Percentiles rank a stretch among this genome's conserved stretches.
Evolutionary conservation across 768 basidiomycete species (phyloP).

Genomic region (Pluteus cervinus): DNA sequence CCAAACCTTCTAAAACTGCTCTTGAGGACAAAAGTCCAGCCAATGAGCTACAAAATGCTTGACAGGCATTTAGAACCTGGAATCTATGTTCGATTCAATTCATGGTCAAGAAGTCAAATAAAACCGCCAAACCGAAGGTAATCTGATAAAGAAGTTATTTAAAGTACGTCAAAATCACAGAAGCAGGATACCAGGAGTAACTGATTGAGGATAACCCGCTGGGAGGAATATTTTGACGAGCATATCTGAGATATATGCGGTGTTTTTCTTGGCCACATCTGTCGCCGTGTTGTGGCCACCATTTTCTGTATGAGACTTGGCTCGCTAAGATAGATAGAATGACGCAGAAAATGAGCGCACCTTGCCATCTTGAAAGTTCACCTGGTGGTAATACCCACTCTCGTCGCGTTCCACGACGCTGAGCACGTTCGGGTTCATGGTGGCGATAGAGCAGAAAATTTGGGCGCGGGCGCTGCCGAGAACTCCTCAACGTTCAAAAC

Average conservation of each 20-base stretch:
- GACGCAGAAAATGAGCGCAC: slow-evolving; percentile 5
- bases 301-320: neutral
- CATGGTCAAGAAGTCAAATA: slow-evolving; percentile 1
- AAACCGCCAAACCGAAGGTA: slow-evolving; percentile 41
- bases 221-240: slow-evolving; percentile 51
- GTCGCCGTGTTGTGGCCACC: neutral
- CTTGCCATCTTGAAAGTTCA: slow-evolving; percentile 5
- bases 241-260: slow-evolving; percentile 18
- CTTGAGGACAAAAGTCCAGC: slow-evolving; percentile 59
- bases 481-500: too few relatives aligned
- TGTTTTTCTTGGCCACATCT: neutral
- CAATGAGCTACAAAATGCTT: slow-evolving; percentile 67
- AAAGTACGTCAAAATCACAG: neutral
- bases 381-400: slow-evolving; percentile 11
- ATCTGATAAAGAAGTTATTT: slow-evolving; percentile 26
- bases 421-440: too few relatives aligned
- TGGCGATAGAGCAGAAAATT: too few relatives aligned
- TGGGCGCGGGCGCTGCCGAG: too few relatives aligned
- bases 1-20: slow-evolving; percentile 65
- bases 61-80: slow-evolving; percentile 59
- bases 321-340: neutral
- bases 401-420: slow-evolving; percentile 15
- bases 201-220: slow-evolving; percentile 53
- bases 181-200: slow-evolving; percentile 44
- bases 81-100: slow-evolving; percentile 36